A percentile compares a stretch with the other conserved stretches of the same genome.
Evolutionary conservation across 306 rosid genomes (phyloP).

Genomic region (Sesbania bispinosa): DNA sequence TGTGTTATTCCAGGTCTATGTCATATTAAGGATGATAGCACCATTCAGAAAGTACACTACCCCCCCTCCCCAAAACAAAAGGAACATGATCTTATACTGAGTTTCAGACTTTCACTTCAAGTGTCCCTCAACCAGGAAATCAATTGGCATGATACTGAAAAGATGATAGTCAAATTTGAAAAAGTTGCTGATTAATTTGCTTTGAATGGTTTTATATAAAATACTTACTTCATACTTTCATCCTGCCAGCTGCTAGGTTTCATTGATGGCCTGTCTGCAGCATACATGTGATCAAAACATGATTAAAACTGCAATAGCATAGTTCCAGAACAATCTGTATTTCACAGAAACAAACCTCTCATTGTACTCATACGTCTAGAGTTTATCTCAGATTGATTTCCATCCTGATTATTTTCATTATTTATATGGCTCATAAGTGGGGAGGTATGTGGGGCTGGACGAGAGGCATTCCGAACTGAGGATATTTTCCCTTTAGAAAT

Average conservation of each 20-base stretch:
- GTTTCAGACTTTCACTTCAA: not conserved
- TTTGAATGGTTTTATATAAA: not conserved
- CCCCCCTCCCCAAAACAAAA: not conserved
- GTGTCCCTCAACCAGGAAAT: not conserved
- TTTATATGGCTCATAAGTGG: conserved; percentile 53
- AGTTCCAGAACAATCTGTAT: not conserved
- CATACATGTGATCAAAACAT: not conserved
- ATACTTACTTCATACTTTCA: conserved; percentile 48
- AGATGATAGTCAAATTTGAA: not conserved
- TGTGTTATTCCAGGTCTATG: not conserved
- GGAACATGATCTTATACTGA: not conserved
- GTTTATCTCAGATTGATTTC: conserved; percentile 30
- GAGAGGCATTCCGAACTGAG: conserved; percentile 55
- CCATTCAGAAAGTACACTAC: not conserved
- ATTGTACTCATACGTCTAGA: conserved; percentile 28
- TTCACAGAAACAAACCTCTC: conserved; percentile 49
- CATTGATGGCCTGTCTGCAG: conserved; percentile 48
- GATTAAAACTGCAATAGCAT: not conserved
- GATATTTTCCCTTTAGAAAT: conserved; percentile 78
- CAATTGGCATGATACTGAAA: not conserved
- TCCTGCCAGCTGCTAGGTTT: conserved; percentile 59
- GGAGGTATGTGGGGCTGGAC: conserved; percentile 61
- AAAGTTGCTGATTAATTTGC: not conserved
- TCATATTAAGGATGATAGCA: not conserved
- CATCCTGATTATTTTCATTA: conserved; percentile 16